Percentiles rank a stretch among this genome's conserved stretches.
These are phyloP conservation scores for Lycium ferocissimum DNA, from an alignment of 257 asterid species.

Conservation along the genomic window DNA sequence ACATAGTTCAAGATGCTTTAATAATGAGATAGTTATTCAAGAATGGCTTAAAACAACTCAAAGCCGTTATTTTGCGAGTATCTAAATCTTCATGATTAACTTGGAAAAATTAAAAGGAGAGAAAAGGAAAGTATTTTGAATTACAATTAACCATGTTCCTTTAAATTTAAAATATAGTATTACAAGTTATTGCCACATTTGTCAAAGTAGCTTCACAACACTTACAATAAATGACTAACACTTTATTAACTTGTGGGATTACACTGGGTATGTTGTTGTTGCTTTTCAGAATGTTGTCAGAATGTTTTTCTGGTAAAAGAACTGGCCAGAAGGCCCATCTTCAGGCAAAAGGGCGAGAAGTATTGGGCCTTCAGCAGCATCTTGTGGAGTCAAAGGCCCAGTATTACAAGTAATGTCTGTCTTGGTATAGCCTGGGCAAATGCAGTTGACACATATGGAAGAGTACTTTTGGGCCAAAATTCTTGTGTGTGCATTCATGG, in stretches of 20 bases:
- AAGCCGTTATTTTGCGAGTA: no score
- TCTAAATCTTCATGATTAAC: no score
- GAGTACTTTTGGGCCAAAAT: constrained; percentile 39
- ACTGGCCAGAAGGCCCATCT: constrained; percentile 43
- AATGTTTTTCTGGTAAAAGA: constrained; percentile 7
- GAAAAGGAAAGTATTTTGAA: no score
- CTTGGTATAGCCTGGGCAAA: constrained; percentile 40
- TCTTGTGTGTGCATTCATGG: constrained; percentile 43
- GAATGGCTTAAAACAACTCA: no score
- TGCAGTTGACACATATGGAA: constrained; percentile 34
- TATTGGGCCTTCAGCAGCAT: constrained; percentile 38
- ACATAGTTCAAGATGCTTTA: no score
- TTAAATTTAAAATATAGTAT: no score
- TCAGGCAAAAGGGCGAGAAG: constrained; percentile 37
- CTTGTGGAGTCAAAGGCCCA: constrained; percentile 28
- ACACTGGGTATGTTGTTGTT: neutral
- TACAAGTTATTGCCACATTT: neutral
- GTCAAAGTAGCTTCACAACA: no score
- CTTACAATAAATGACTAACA: neutral
- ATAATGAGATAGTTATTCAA: no score
- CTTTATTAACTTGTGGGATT: neutral
- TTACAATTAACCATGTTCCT: no score
- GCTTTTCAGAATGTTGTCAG: neutral
- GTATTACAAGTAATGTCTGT: constrained; percentile 36
- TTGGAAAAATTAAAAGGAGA: no score